Conservation (phyloP, 306 rosid genomes). For the Cyclanthera cordifolia region DNA sequence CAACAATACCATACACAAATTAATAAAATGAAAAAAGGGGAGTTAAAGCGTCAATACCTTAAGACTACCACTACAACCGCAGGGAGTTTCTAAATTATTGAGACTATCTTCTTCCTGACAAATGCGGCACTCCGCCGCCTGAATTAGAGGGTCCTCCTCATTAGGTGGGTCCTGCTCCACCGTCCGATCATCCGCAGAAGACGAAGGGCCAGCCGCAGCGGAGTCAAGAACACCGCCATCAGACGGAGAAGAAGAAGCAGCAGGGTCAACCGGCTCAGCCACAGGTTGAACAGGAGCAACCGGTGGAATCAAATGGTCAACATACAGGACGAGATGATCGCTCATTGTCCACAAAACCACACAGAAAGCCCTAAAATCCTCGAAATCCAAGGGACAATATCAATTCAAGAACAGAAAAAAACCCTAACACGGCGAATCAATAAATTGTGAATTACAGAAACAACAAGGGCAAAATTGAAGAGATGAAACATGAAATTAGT, state of each 20-base stretch:
- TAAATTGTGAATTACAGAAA: not conserved
- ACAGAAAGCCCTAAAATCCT: not conserved
- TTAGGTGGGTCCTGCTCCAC: slow-evolving; percentile 23
- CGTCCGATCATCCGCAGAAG: slow-evolving; percentile 12
- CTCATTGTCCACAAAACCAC: slow-evolving; percentile 39
- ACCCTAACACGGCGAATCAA: not conserved
- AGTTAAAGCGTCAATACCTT: slow-evolving; percentile 33
- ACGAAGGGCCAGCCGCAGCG: not conserved
- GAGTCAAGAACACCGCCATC: not conserved
- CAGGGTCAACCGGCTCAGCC: not conserved
- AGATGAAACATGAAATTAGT: not conserved
- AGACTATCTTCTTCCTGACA: slow-evolving; percentile 52
- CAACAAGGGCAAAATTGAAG: not conserved
- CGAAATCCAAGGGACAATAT: not conserved
- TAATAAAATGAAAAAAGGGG: not conserved
- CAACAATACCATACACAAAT: no score
- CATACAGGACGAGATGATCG: slow-evolving; percentile 66
- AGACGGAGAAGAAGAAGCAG: no score
- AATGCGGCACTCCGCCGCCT: slow-evolving; percentile 49
- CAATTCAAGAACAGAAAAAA: not conserved
- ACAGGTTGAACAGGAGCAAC: slow-evolving; percentile 12
- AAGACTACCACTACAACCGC: slow-evolving; percentile 56
- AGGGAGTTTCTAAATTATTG: slow-evolving; percentile 45
- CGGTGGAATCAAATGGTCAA: slow-evolving; percentile 51
- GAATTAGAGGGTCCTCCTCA: slow-evolving; percentile 35